phyloP scores from a whole-genome alignment of 2,329 filamentous ascomycete genomes.

The Fusarium cicatricum region DNA sequence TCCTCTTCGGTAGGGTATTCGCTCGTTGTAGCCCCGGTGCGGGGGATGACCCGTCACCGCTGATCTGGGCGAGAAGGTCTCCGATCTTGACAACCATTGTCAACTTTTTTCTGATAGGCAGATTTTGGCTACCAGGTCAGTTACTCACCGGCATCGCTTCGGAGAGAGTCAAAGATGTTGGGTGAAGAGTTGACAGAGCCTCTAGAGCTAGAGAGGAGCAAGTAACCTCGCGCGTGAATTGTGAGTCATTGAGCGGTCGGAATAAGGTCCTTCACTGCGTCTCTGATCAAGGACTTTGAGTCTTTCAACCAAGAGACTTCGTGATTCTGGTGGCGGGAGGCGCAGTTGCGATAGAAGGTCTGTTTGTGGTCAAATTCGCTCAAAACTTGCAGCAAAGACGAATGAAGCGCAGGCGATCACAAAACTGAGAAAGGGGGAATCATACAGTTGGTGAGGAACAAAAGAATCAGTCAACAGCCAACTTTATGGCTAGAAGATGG shows the following conservation, averaged over 20 bases:
- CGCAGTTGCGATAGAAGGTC: conserved; percentile 35
- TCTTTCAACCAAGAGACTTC: conserved; percentile 24
- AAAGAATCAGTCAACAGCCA: conserved; percentile 39
- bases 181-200: conserved; percentile 13
- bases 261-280: conserved; percentile 20
- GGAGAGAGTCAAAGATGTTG: conserved; percentile 16
- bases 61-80: conserved; percentile 63
- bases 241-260: conserved; percentile 42
- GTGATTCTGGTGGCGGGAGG: conserved; percentile 28
- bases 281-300: conserved; percentile 33
- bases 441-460: conserved; percentile 35
- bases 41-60: conserved; percentile 55
- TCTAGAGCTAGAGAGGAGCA: conserved; percentile 36
- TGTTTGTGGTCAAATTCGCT: conserved; percentile 32
- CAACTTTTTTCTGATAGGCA: conserved; percentile 28
- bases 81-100: conserved; percentile 44
- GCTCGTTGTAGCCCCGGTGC: conserved; percentile 43
- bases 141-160: conserved; percentile 46
- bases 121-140: conserved; percentile 5
- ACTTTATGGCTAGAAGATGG: conserved; percentile 39
- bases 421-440: conserved; percentile 30
- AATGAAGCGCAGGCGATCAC: conserved; percentile 37
- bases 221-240: conserved; percentile 33
- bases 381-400: conserved; percentile 31
- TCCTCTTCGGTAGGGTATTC: conserved; percentile 59